Base-by-base conservation (phyloP, 495 filamentous ascomycete genomes). In the Melanomma pulvis-pyrius region DNA sequence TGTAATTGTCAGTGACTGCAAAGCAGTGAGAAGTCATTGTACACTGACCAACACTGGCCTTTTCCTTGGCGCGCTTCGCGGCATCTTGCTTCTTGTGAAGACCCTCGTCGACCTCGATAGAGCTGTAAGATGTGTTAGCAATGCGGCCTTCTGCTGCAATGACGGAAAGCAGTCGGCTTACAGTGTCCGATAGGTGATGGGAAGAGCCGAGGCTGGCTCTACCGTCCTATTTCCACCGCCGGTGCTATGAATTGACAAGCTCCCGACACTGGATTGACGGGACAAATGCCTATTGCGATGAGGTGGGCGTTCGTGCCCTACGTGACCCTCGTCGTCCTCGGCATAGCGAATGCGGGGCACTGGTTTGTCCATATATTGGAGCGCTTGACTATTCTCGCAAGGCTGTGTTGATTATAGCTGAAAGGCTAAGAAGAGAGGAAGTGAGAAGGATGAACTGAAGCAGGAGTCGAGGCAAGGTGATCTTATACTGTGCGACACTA, bases 181-280 rank as follows among this genome's bases (percentile, higher is more conserved):
- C 48, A 71, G 57, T 15, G 68, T 71, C 13, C 68, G 68, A 55
- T 71, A 71, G 39, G 68, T 67, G 32, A 63, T 71, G 7, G 68
- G 63, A 5, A 71, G 51, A 32, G 58, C 68, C 1, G 44, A 55
- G 26, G 52, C 68, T 9, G 63, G 63, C 34, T 70, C 25, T 0
- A 65, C 41, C 13, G 34, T 53, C 8, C 67, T n/a, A 26, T 17
- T 65, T 13, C 53, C 32, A 32, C 25, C 19, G 8, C 25, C 19
- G 8, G 53, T 39, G 55, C 46, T 48, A 28, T 56, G 62, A 46
- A 70, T 70, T 12, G 61, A 65, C 22, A 65, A 26, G 32, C 62
- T 62, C 12, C 30, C 39, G 8, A 26, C 29, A 48, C 29, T 54
- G 15, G 63, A 66, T 32, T 41, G 54, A 22, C 55, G 52, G 22